A percentile compares a stretch with the other conserved stretches of the same genome.
Conservation (phyloP, 176 grass and related monocot genomes). For the Carex scoparia region DNA sequence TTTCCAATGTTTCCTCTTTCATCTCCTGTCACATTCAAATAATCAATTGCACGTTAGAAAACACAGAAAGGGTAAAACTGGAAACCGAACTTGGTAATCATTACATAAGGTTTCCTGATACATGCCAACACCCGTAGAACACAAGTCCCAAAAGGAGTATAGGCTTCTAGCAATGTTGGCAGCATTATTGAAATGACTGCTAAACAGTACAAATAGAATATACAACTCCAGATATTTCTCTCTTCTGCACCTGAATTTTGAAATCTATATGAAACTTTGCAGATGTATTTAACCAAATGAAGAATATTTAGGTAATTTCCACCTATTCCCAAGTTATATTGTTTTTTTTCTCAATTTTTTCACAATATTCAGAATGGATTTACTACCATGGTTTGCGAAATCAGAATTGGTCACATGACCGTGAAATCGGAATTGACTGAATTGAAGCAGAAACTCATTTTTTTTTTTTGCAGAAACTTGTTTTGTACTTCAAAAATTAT, state of each 20-base stretch:
- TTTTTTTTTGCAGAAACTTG: too few relatives aligned
- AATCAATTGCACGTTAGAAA: slow-evolving; percentile 6
- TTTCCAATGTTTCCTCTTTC: slow-evolving; percentile 43
- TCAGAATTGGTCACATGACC: too few relatives aligned
- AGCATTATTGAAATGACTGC: not conserved
- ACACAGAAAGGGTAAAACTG: slow-evolving; percentile 21
- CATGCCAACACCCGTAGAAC: not conserved
- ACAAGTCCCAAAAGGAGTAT: not conserved
- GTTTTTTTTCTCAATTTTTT: too few relatives aligned
- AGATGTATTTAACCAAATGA: not conserved
- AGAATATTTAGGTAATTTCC: too few relatives aligned
- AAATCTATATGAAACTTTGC: not conserved
- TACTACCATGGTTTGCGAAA: not conserved
- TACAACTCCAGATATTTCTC: not conserved
- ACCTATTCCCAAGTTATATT: too few relatives aligned
- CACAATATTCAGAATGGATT: not conserved
- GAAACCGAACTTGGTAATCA: not conserved
- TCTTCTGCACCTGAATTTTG: not conserved
- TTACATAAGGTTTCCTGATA: not conserved
- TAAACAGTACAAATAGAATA: not conserved
- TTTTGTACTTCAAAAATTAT: too few relatives aligned
- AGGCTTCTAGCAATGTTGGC: slow-evolving; percentile 3
- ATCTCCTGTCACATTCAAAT: slow-evolving; percentile 38
- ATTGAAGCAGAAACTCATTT: too few relatives aligned
- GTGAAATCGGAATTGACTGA: too few relatives aligned